Conservation (phyloP, 148 eudicot species). For the Rhododendron molle region DNA sequence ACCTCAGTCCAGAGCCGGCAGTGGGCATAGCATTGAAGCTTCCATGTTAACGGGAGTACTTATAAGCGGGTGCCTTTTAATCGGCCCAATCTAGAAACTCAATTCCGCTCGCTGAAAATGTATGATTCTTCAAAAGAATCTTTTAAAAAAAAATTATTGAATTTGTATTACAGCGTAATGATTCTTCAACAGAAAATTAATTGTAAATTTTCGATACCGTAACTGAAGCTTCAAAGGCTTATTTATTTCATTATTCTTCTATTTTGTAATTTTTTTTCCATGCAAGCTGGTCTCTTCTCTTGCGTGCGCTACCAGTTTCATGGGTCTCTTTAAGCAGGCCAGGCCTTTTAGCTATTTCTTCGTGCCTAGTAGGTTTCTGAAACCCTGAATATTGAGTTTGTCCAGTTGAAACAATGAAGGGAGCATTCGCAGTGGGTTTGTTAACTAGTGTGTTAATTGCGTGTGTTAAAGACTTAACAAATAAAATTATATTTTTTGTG, state of each 20-base stretch:
- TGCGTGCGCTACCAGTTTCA: neutral
- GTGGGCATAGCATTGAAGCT: neutral
- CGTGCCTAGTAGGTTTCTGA: neutral
- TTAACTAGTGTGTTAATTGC: no score
- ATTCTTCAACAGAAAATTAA: neutral
- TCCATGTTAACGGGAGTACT: neutral
- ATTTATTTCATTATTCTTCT: neutral
- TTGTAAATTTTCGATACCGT: neutral
- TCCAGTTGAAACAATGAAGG: conserved; percentile 1
- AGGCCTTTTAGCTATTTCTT: neutral
- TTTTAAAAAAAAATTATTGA: neutral
- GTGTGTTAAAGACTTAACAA: no score
- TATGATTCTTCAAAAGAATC: neutral
- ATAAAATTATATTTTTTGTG: no score
- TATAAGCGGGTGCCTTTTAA: neutral
- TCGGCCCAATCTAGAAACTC: neutral
- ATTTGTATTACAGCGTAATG: neutral
- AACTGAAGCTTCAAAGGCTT: neutral
- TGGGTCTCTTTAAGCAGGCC: neutral
- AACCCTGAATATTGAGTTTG: neutral
- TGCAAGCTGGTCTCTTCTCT: neutral
- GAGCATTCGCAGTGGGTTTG: no score
- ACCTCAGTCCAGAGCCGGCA: no score
- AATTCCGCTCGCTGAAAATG: neutral
- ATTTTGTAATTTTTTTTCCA: neutral